Conservation (phyloP, 495 filamentous ascomycete genomes). For the Cetradonia linearis region DNA sequence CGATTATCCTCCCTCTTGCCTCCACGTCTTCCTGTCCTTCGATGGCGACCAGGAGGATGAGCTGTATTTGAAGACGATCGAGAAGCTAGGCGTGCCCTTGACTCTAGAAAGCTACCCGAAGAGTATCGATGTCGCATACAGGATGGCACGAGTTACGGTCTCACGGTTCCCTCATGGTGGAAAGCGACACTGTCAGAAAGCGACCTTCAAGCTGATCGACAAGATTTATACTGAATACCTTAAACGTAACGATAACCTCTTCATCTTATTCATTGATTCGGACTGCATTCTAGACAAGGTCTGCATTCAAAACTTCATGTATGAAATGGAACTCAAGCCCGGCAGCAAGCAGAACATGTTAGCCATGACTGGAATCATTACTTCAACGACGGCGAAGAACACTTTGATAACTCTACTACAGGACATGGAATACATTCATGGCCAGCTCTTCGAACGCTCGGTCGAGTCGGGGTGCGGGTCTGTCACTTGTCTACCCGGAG, state of each 20-base stretch:
- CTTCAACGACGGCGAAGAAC: slow-evolving; percentile 82
- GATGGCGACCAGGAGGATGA: slow-evolving; percentile 86
- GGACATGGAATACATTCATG: slow-evolving; percentile 97
- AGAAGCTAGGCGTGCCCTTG: slow-evolving; percentile 75
- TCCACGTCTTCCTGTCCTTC: slow-evolving; percentile 95
- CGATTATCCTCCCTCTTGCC: slow-evolving; percentile 86
- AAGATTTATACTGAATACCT: slow-evolving; percentile 86
- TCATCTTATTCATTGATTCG: slow-evolving; percentile 95
- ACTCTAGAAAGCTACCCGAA: slow-evolving; percentile 69
- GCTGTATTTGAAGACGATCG: slow-evolving; percentile 78
- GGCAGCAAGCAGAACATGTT: slow-evolving; percentile 89
- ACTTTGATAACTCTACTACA: slow-evolving; percentile 85
- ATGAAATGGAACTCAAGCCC: slow-evolving; percentile 97
- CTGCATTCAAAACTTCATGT: slow-evolving; percentile 97
- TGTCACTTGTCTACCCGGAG: slow-evolving; percentile 90
- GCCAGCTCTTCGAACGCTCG: slow-evolving; percentile 91
- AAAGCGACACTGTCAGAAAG: slow-evolving; percentile 88
- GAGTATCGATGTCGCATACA: slow-evolving; percentile 85
- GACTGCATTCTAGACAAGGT: slow-evolving; percentile 91
- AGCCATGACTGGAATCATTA: slow-evolving; percentile 98
- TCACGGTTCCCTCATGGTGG: slow-evolving; percentile 91
- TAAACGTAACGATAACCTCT: slow-evolving; percentile 80
- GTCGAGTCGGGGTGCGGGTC: slow-evolving; percentile 93
- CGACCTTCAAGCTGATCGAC: slow-evolving; percentile 90
- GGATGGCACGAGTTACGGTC: slow-evolving; percentile 73